Evolutionary conservation across 2,329 filamentous ascomycete genomes (phyloP).

Genomic region (Xenoacremonium recifei): DNA sequence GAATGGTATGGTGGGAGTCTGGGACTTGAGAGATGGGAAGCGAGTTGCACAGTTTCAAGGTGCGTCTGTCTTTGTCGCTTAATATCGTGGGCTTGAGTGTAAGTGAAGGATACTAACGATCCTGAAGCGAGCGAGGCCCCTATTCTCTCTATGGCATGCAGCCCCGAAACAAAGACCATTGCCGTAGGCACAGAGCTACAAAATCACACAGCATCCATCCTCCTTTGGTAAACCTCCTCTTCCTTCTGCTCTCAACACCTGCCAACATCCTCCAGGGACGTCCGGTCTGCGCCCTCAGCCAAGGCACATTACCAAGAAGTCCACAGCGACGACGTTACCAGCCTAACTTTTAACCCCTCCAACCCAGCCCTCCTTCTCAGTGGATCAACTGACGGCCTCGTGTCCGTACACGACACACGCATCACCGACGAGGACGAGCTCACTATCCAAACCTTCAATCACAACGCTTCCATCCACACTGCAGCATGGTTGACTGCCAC

Average conservation of each 20-base stretch:
- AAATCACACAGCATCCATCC: constrained; percentile 59
- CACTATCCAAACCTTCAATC: constrained; percentile 75
- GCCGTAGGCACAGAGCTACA: constrained; percentile 73
- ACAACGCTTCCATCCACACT: constrained; percentile 70
- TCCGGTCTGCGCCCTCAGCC: constrained; percentile 47
- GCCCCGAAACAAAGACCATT: constrained; percentile 54
- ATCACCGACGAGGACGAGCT: constrained; percentile 75
- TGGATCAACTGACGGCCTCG: constrained; percentile 75
- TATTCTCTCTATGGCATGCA: constrained; percentile 66
- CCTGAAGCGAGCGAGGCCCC: constrained; percentile 43
- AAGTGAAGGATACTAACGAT: background rate
- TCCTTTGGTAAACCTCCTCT: constrained; percentile 50
- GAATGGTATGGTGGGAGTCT: constrained; percentile 65
- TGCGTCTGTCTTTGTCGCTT: too few species aligned
- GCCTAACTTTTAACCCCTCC: constrained; percentile 57
- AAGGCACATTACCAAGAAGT: constrained; percentile 60
- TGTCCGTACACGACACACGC: constrained; percentile 73
- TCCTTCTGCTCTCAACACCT: background rate
- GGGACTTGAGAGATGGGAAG: constrained; percentile 58
- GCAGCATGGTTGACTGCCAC: constrained; percentile 66
- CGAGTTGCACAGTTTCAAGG: constrained; percentile 45
- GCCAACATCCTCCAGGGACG: constrained; percentile 48
- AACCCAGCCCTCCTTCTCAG: constrained; percentile 65
- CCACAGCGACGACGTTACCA: constrained; percentile 67
- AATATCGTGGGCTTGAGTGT: constrained; percentile 6